Evolutionary conservation across 176 grass and related monocot genomes (phyloP).

Genomic region (Melocanna baccifera): DNA sequence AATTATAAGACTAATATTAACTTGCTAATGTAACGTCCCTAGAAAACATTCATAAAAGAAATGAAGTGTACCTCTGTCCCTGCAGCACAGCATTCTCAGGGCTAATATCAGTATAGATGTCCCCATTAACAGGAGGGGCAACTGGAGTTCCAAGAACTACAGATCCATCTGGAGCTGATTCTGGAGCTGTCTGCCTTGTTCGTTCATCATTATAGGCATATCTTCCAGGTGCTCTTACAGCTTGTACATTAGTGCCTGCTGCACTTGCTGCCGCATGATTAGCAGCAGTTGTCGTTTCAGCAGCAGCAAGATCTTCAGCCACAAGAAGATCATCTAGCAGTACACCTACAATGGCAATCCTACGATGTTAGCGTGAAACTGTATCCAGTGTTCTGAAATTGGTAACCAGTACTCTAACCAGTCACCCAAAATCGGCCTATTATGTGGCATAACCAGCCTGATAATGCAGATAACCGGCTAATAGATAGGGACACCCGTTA

Average conservation of each 20-base stretch:
- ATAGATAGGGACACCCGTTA: too few relatives aligned
- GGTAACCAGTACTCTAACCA: too few relatives aligned
- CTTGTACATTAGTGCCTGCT: conserved; percentile 59
- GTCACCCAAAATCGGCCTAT: too few relatives aligned
- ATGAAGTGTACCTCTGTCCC: conserved; percentile 63
- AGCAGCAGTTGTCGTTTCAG: conserved; percentile 89
- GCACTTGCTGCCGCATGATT: conserved; percentile 80
- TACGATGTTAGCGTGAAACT: background rate
- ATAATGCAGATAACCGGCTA: too few relatives aligned
- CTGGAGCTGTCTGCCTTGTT: conserved; percentile 51
- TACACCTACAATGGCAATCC: conserved; percentile 60
- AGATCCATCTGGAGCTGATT: conserved; percentile 66
- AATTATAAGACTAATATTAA: background rate
- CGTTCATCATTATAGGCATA: conserved; percentile 66
- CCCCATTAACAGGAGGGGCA: conserved; percentile 94
- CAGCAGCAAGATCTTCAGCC: conserved; percentile 94
- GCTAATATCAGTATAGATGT: conserved; percentile 96
- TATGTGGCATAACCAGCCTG: too few relatives aligned
- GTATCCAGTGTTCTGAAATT: too few relatives aligned
- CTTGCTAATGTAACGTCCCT: background rate
- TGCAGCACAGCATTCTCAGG: conserved; percentile 86
- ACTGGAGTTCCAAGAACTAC: conserved; percentile 94
- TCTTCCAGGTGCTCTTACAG: conserved; percentile 57
- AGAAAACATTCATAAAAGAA: conserved; percentile 13
- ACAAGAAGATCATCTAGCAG: conserved; percentile 97